phyloP scores from a whole-genome alignment of 768 basidiomycete species.

The Mycena capillaripes region DNA sequence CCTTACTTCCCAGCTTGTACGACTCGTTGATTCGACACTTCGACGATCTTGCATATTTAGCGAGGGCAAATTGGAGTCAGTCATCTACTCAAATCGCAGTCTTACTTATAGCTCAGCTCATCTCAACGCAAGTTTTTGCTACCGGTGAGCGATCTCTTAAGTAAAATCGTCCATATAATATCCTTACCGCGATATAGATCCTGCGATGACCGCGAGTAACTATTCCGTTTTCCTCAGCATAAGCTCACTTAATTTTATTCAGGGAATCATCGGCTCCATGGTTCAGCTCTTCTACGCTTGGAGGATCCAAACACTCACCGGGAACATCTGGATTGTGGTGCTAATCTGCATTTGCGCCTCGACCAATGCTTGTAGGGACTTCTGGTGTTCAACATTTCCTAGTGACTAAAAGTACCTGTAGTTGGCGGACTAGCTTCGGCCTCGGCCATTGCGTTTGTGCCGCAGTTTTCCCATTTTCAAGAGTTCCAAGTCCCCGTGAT shows the following conservation, averaged over 20 bases:
- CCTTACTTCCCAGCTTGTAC: constrained; percentile 42
- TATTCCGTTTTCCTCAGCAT: neutral
- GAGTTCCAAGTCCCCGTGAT: constrained; percentile 38
- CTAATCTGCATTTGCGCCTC: constrained; percentile 32
- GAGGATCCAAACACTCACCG: constrained; percentile 39
- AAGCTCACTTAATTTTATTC: neutral
- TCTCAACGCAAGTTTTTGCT: constrained; percentile 40
- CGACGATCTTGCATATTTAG: constrained; percentile 44
- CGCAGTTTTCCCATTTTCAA: constrained; percentile 41
- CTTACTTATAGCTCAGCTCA: too few relatives aligned
- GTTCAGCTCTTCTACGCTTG: constrained; percentile 46
- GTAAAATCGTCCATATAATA: too few relatives aligned
- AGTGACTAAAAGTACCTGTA: neutral
- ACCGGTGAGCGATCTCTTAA: constrained; percentile 22
- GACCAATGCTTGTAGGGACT: constrained; percentile 35
- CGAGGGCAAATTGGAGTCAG: constrained; percentile 44
- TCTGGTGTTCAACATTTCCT: neutral
- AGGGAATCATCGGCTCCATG: constrained; percentile 43
- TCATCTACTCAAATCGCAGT: neutral
- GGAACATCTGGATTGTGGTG: constrained; percentile 25
- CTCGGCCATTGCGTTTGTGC: constrained; percentile 36
- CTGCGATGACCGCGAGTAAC: constrained; percentile 39
- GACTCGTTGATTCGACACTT: constrained; percentile 53
- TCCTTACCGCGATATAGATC: constrained; percentile 27
- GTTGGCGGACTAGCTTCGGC: constrained; percentile 39